phyloP scores from a whole-genome alignment of 495 filamentous ascomycete genomes.

The Xylaria intraflava region DNA sequence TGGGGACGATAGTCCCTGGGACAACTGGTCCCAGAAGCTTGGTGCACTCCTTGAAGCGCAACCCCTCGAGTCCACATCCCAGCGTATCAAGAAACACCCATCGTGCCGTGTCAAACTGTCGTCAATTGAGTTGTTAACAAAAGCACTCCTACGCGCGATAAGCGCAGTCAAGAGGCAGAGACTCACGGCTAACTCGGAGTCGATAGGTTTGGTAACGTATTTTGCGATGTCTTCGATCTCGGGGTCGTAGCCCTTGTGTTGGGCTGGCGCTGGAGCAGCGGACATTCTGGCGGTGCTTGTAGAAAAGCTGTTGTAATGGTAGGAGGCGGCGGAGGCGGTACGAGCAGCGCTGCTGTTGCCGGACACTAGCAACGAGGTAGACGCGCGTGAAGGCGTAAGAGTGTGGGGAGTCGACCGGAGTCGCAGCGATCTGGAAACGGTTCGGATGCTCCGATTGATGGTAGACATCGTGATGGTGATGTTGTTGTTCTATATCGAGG shows the following conservation, averaged over 20 bases:
- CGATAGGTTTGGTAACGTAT: constrained; percentile 85
- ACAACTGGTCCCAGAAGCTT: constrained; percentile 95
- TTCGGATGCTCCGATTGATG: constrained; percentile 26
- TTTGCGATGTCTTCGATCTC: constrained; percentile 91
- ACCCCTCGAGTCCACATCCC: constrained; percentile 89
- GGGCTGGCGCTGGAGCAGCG: constrained; percentile 42
- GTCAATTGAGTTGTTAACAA: constrained; percentile 17
- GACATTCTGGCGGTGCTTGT: constrained; percentile 51
- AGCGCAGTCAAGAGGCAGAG: not conserved
- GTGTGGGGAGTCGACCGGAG: constrained; percentile 20
- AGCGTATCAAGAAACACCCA: constrained; percentile 91
- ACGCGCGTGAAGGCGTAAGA: constrained; percentile 14
- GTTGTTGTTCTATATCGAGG: not conserved
- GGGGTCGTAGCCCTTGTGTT: constrained; percentile 64
- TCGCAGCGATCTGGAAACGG: constrained; percentile 28
- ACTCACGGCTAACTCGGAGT: constrained; percentile 86
- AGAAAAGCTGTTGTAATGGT: constrained; percentile 42
- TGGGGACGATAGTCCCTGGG: constrained; percentile 82
- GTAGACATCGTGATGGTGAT: constrained; percentile 23
- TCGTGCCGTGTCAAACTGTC: constrained; percentile 84
- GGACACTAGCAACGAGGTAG: constrained; percentile 18
- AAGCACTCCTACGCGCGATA: not conserved
- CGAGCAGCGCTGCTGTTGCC: constrained; percentile 5
- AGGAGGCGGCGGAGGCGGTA: constrained; percentile 10
- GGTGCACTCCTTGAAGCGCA: constrained; percentile 91